These are phyloP conservation scores for Globisporangium heterothallicum DNA, from an alignment of 352 stramenopile genomes.

Conservation along the genomic window DNA sequence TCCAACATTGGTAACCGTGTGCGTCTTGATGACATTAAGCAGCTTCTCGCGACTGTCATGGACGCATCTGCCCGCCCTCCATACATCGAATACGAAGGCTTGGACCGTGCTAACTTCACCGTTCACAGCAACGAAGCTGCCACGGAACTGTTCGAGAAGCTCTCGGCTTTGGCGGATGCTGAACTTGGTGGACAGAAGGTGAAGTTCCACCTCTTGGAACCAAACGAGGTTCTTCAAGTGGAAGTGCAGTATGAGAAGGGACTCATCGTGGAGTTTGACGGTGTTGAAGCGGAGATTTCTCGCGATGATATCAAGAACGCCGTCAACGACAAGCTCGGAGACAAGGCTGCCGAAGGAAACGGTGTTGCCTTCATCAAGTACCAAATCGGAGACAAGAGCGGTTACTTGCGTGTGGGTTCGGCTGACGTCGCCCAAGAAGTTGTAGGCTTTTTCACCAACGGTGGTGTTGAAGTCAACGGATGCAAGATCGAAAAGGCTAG, in stretches of 20 bases:
- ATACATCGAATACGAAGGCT: slow-evolving; percentile 79
- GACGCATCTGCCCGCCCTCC: slow-evolving; percentile 42
- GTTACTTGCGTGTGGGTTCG: slow-evolving; percentile 54
- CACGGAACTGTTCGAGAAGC: slow-evolving; percentile 67
- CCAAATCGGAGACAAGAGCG: slow-evolving; percentile 69
- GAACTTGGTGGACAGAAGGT: slow-evolving; percentile 76
- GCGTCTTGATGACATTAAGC: slow-evolving; percentile 80
- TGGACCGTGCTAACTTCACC: slow-evolving; percentile 71
- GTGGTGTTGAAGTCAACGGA: slow-evolving; percentile 63
- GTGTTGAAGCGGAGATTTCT: slow-evolving; percentile 70
- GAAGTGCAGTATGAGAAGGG: slow-evolving; percentile 81
- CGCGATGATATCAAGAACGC: slow-evolving; percentile 85
- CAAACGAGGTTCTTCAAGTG: slow-evolving; percentile 63
- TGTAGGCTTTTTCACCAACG: slow-evolving; percentile 47
- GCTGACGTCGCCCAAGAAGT: slow-evolving; percentile 61
- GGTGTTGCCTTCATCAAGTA: slow-evolving; percentile 85
- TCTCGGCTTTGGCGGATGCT: slow-evolving; percentile 44
- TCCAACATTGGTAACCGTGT: slow-evolving; percentile 72
- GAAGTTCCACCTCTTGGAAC: slow-evolving; percentile 66
- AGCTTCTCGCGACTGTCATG: slow-evolving; percentile 56
- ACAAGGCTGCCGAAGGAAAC: slow-evolving; percentile 50
- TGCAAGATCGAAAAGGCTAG: slow-evolving; percentile 49
- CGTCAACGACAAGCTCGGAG: slow-evolving; percentile 78
- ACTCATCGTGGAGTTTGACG: slow-evolving; percentile 81
- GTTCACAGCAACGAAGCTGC: slow-evolving; percentile 38